Base-by-base conservation (phyloP, 768 basidiomycete genomes). In the Gloeostereum incarnatum region DNA sequence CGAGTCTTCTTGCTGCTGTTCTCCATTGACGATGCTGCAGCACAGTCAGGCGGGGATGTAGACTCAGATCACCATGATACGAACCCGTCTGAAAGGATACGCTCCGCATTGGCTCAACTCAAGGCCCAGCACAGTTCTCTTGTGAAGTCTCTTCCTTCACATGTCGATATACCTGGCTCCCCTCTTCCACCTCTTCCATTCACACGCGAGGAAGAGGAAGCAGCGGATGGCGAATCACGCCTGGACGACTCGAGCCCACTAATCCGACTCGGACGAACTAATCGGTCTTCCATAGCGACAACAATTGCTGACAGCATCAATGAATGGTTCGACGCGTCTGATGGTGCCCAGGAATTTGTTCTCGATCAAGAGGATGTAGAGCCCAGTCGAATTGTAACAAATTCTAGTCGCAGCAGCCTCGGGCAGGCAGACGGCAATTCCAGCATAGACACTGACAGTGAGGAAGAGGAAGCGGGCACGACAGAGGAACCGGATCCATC, bases 311-410 rank as follows among this genome's bases (percentile, higher is more conserved):
- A 73, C 38, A 70, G 67, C 19, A 53, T 67, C 39, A 60, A 66
- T 36, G 74, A 87, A 49, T 90, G 86, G 86, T 88, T 72, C 49
- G 87, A 90, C 47, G 87, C 86, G 6, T 60, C 68, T 27, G 75
- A 80, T 44, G 80, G 75, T 1, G 71, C 77, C 4, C 71, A 82
- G 49, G 87, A 90, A 52, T 87, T 79, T 52, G 51, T 83, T 2
- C 58, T 88, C 46, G 73, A 78, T 32, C 52, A 58, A 44, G 60
- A 57, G 18, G 57, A 53, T 35, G 63, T 66, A 38, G 60, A 51
- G 24, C 50, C 57, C n/a, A 66, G 63, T 38, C 55, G 56, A n/a
- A 54, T 62, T 11, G 50, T 64, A 8, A 62, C 61, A 22, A 59
- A 58, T 21, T 64, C 66, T 24, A 63, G 61, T 42, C 50, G 45